A percentile compares a stretch with the other conserved stretches of the same genome.
Conservation (phyloP, 441 rosid species). For the Aleurites moluccanus region DNA sequence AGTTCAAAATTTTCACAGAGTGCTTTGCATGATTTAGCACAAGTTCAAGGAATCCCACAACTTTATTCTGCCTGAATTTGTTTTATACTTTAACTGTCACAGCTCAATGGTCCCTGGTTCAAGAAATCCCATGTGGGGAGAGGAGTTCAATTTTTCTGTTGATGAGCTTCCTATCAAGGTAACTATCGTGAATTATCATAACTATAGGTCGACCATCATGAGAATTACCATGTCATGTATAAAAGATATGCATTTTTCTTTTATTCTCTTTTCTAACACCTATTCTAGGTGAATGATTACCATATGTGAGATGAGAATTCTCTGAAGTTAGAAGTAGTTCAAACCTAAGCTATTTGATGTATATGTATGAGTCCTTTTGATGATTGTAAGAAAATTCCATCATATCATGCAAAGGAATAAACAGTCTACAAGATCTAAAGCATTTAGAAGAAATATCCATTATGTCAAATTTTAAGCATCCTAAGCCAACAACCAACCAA, state of each 20-base stretch:
- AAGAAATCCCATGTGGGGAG: slow-evolving; percentile 99
- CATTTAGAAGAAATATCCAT: background rate
- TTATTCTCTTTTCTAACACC: background rate
- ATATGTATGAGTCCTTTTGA: background rate
- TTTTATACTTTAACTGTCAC: slow-evolving; percentile 29
- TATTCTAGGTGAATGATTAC: background rate
- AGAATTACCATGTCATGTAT: background rate
- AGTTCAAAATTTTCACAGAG: background rate
- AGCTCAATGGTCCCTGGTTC: slow-evolving; percentile 99
- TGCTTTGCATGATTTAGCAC: background rate
- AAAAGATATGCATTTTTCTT: background rate
- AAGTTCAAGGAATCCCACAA: background rate
- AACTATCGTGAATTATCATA: slow-evolving; percentile 22
- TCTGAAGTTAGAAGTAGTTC: background rate
- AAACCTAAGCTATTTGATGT: background rate
- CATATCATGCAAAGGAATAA: background rate
- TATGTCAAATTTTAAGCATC: background rate
- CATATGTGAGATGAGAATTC: background rate
- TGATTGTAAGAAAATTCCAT: background rate
- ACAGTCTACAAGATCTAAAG: background rate
- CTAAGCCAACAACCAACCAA: background rate
- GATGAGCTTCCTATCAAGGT: slow-evolving; percentile 97
- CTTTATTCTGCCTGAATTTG: slow-evolving; percentile 9
- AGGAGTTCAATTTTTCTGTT: slow-evolving; percentile 89
- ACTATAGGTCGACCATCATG: background rate